Percentiles rank a stretch among this genome's conserved stretches.
phyloP scores from a whole-genome alignment of 2,329 filamentous ascomycete genomes.

The Diaporthe sp. region DNA sequence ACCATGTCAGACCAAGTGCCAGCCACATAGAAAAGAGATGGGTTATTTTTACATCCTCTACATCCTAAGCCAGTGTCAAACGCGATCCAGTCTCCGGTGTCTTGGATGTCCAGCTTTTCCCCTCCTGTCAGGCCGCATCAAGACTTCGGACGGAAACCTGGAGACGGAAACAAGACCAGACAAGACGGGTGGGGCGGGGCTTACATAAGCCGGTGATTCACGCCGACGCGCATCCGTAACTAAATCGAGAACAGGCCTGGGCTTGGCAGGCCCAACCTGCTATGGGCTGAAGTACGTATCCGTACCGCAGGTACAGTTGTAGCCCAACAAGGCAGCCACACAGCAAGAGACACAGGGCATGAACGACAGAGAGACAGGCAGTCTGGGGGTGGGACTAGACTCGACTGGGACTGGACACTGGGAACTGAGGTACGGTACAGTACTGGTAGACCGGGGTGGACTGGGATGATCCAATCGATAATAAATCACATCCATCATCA shows the following conservation, averaged over 20 bases:
- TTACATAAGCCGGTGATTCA: slow-evolving; percentile 20
- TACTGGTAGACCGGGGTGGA: neutral
- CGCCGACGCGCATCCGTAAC: slow-evolving; percentile 9
- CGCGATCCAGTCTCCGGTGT: slow-evolving; percentile 4
- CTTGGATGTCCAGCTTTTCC: slow-evolving; percentile 12
- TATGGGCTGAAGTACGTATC: neutral
- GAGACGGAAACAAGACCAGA: slow-evolving; percentile 23
- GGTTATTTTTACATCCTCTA: neutral
- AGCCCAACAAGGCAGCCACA: neutral
- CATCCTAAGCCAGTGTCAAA: slow-evolving; percentile 11
- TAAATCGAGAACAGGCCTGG: slow-evolving; percentile 8
- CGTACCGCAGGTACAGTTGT: neutral
- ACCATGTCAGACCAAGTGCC: neutral
- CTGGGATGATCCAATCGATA: slow-evolving; percentile 22
- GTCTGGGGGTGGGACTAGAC: neutral
- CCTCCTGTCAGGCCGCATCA: slow-evolving; percentile 14
- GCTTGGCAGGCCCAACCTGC: neutral
- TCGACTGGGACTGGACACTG: neutral
- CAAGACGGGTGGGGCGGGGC: neutral
- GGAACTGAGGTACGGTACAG: neutral
- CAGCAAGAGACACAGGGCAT: neutral
- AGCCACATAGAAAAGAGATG: neutral
- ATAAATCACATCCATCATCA: slow-evolving; percentile 28
- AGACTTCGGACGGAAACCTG: slow-evolving; percentile 26
- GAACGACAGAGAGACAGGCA: neutral